These are phyloP conservation scores for Quercus parvula DNA, from an alignment of 306 rosid genomes.

Conservation along the genomic window DNA sequence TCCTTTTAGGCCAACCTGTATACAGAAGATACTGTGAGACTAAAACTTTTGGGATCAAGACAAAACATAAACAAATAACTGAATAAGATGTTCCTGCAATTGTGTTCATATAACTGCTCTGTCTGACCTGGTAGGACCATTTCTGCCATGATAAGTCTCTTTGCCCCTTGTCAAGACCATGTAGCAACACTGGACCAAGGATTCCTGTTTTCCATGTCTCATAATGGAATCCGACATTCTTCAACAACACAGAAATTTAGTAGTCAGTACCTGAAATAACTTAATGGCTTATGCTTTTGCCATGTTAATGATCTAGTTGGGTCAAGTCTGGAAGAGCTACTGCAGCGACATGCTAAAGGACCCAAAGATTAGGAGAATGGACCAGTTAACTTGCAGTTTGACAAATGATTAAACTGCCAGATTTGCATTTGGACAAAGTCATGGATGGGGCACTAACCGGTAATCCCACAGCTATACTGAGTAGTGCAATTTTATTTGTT, in stretches of 20 bases:
- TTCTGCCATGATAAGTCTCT: constrained; percentile 65
- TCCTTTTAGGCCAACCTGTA: constrained; percentile 86
- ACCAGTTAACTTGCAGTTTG: background rate
- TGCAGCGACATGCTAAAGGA: background rate
- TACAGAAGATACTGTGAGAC: constrained; percentile 9
- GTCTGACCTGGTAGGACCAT: constrained; percentile 86
- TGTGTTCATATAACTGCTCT: background rate
- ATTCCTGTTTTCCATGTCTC: constrained; percentile 83
- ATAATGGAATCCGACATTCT: constrained; percentile 82
- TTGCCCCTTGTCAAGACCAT: constrained; percentile 70
- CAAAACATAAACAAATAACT: background rate
- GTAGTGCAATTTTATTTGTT: constrained; percentile 54
- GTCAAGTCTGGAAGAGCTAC: background rate
- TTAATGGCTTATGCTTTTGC: background rate
- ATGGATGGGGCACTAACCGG: constrained; percentile 53
- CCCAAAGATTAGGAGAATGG: background rate
- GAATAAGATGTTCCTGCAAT: background rate
- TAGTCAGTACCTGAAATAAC: constrained; percentile 3
- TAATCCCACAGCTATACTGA: constrained; percentile 88
- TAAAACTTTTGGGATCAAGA: background rate
- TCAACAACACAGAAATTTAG: constrained; percentile 4
- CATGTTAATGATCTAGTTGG: background rate
- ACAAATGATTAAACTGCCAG: background rate
- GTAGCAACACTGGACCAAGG: constrained; percentile 68
- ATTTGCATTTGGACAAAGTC: constrained; percentile 1